Conservation (phyloP, 768 basidiomycete species). For the Mycena rebaudengoi region DNA sequence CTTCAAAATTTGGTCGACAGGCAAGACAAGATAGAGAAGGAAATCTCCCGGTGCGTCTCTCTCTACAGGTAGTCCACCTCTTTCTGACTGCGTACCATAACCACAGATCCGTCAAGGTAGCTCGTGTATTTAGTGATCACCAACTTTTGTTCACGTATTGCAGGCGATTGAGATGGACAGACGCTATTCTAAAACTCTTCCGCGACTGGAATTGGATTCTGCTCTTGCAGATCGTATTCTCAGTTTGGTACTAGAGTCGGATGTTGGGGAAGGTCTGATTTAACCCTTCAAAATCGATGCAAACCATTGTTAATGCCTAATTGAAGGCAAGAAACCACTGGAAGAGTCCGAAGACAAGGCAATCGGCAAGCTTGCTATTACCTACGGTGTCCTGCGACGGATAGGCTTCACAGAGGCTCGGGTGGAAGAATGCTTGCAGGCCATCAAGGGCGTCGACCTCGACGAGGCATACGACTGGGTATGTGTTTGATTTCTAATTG, state of each 20-base stretch:
- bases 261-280: conserved; percentile 41
- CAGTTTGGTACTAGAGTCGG: conserved; percentile 51
- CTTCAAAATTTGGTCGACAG: conserved; percentile 82
- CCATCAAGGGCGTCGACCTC: conserved; percentile 73
- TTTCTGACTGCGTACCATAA: background rate
- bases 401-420: conserved; percentile 77
- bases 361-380: conserved; percentile 74
- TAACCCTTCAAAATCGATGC: background rate
- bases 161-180: conserved; percentile 87
- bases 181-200: conserved; percentile 71
- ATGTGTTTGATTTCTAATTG: conserved; percentile 30
- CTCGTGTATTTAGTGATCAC: conserved; percentile 19
- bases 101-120: conserved; percentile 68
- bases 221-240: conserved; percentile 67
- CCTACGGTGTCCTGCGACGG: conserved; percentile 81
- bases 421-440: conserved; percentile 75
- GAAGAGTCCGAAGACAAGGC: conserved; percentile 78
- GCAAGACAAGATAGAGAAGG: conserved; percentile 90
- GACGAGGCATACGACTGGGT: conserved; percentile 96
- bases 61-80: background rate
- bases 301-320: conserved; percentile 20
- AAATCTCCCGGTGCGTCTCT: conserved; percentile 56
- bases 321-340: conserved; percentile 43
- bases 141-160: conserved; percentile 16
- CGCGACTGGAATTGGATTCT: conserved; percentile 69